A percentile compares a stretch with the other conserved stretches of the same genome.
These are phyloP conservation scores for Lachnellula arida DNA, from an alignment of 2,329 filamentous ascomycete species.

Conservation along the genomic window DNA sequence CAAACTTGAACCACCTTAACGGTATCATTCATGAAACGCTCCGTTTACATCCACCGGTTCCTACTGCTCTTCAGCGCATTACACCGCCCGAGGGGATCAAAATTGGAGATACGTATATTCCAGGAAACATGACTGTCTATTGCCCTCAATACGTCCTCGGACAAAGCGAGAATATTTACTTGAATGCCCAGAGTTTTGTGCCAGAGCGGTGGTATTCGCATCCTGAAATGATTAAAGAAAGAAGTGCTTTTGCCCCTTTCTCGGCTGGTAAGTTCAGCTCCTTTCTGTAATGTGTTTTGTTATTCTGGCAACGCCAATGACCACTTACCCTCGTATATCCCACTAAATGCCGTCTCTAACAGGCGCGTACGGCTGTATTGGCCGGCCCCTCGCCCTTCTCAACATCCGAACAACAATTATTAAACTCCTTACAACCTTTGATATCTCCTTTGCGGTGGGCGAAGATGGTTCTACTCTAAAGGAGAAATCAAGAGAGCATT, in stretches of 20 bases:
- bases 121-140: neutral
- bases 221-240: neutral
- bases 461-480: neutral
- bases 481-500: constrained; percentile 3
- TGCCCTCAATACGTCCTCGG: neutral
- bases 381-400: neutral
- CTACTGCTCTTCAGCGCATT: neutral
- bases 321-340: no score
- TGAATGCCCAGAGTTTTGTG: constrained; percentile 3
- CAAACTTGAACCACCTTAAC: constrained; percentile 23
- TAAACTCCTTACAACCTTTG: neutral
- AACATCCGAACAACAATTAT: neutral
- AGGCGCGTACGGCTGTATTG: constrained; percentile 5
- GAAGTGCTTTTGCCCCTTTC: neutral
- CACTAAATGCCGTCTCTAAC: neutral
- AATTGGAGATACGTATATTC: constrained; percentile 5
- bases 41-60: constrained; percentile 15
- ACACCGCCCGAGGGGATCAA: constrained; percentile 3
- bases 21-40: constrained; percentile 34
- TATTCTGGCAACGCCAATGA: no score
- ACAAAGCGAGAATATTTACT: neutral
- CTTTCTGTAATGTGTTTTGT: no score
- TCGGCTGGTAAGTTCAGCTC: neutral
- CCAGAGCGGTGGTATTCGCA: constrained; percentile 4
- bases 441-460: constrained; percentile 1